Evolutionary conservation across 306 rosid species (phyloP).

Genomic region (Cucumis sativus): Cucumber_9930_V3 NC_026660.2:17917001-17917500

Average conservation of each 20-base stretch:
- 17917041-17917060: constrained; percentile 19
- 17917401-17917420: background rate
- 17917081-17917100: background rate
- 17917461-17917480: background rate
- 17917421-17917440: background rate
- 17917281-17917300: background rate
- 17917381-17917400: background rate
- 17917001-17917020: constrained; percentile 14
- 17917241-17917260: background rate
- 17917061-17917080: background rate
- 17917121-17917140: constrained; percentile 11
- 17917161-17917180: constrained; percentile 30
- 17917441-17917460: background rate
- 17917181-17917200: background rate
- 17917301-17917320: background rate
- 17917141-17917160: constrained; percentile 21
- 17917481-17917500: background rate
- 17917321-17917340: background rate
- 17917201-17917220: background rate
- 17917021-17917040: constrained; percentile 17
- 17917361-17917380: background rate
- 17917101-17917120: constrained; percentile 18
- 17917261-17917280: background rate
- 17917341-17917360: background rate
- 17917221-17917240: constrained; percentile 11